Evolutionary conservation across 2,329 filamentous ascomycete species (phyloP).

Genomic region (Dactylellina sp.): DNA sequence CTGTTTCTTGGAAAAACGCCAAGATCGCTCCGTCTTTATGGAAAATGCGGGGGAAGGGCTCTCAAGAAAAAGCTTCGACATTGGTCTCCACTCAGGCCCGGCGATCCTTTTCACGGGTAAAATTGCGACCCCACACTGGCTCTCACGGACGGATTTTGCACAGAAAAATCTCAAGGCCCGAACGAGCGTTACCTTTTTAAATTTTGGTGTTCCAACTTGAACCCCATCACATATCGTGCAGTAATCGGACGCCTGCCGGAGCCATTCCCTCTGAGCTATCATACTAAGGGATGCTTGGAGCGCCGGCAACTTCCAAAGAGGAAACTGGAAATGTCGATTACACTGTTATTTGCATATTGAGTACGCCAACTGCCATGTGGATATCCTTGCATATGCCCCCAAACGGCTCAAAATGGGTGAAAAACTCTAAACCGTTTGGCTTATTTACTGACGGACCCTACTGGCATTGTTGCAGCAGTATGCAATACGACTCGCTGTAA

Average conservation of each 20-base stretch:
- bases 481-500: background rate
- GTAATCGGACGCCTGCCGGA: constrained; percentile 41
- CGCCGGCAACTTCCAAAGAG: constrained; percentile 18
- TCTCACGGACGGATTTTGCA: background rate
- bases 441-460: too few relatives aligned
- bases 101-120: constrained; percentile 50
- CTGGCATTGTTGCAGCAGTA: too few relatives aligned
- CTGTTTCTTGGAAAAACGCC: constrained; percentile 16
- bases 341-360: constrained; percentile 23
- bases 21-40: constrained; percentile 20
- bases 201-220: too few relatives aligned
- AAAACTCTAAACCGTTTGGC: background rate
- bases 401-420: constrained; percentile 34
- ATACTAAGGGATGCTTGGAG: constrained; percentile 24
- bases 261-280: background rate
- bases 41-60: constrained; percentile 40
- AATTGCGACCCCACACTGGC: constrained; percentile 1
- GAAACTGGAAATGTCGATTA: constrained; percentile 47
- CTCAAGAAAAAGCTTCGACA: background rate
- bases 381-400: constrained; percentile 17
- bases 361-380: constrained; percentile 9
- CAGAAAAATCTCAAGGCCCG: constrained; percentile 12
- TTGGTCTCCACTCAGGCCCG: constrained; percentile 8
- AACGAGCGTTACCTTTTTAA: too few relatives aligned
- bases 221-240: too few relatives aligned